Base-by-base conservation (phyloP, 2,329 filamentous ascomycete species). In the Diaporthe sp. region DNA sequence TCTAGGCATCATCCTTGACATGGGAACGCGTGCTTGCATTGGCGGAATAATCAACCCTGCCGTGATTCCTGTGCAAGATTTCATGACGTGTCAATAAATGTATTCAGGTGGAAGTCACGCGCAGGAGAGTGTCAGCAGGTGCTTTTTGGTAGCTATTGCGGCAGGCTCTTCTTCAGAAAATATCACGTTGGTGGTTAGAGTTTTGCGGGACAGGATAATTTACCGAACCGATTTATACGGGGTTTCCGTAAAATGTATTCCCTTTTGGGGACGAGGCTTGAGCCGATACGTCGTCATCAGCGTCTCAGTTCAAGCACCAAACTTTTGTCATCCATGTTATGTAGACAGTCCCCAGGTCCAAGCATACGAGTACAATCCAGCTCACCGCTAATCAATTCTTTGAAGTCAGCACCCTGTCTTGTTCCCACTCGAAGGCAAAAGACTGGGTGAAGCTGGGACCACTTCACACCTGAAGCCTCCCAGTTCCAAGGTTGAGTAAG, bases 1-100 rank as follows among this genome's bases (percentile, higher is more conserved):
- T 42, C 49, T 31, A 55, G 49, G 65, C 65, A 42, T 69, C 28
- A 69, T 55, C 65, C 46, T 25, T 55, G 65, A 55, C 7, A 55
- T 6, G 31, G 17, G 25, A 31, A 12, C 34, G 31, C n/a, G 8
- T 69, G 22, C 44, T 22, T 37, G 46, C 17, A 42, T 39, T 28
- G 34, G 49, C 9, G 49, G 46, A 42, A 10, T 10, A 17, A 55
- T 22, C 4, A 53, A n/a, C 17, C 22, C 49, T 39, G n/a, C 10
- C 28, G 28, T 31, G 2, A 22, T 25, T 39, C 9, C 34, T 22
- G 4, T 4, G 13, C 34, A 28, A 13, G 31, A 53, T n/a, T 17
- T 17, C 3, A 42, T 19, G 13, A 37, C 31, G 7, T 25, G 22
- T 17, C 13, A 65, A 31, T 10, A 17, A 13, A 34, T 49, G n/a